A percentile compares a stretch with the other conserved stretches of the same genome.
Evolutionary conservation across 2,329 filamentous ascomycete genomes (phyloP).

Genomic region (Ophiocordyceps camponoti-saundersi): DNA sequence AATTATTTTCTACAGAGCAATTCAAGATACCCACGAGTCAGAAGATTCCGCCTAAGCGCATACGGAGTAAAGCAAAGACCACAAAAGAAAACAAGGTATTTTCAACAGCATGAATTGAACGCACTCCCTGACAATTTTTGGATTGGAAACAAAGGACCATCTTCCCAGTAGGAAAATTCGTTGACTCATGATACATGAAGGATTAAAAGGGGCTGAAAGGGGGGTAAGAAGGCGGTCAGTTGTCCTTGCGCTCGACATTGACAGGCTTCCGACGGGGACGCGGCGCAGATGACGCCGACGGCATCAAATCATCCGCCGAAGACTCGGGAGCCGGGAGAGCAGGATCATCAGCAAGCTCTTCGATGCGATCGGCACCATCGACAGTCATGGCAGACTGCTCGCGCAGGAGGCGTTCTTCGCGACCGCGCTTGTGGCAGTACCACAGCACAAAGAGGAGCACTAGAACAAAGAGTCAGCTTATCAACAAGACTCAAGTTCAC

Average conservation of each 20-base stretch:
- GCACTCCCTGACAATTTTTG: too few relatives aligned
- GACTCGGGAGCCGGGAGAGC: slow-evolving; percentile 18
- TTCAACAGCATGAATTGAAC: too few relatives aligned
- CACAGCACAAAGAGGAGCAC: slow-evolving; percentile 88
- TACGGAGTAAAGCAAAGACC: too few relatives aligned
- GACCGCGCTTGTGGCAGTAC: slow-evolving; percentile 95
- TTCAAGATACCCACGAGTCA: slow-evolving; percentile 7
- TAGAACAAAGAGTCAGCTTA: too few relatives aligned
- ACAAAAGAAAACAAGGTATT: too few relatives aligned
- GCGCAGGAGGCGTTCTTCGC: slow-evolving; percentile 61
- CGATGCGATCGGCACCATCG: slow-evolving; percentile 23
- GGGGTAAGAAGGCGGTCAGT: background rate
- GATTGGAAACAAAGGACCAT: too few relatives aligned
- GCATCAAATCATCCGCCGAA: background rate
- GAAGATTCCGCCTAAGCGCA: too few relatives aligned
- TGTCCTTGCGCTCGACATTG: background rate
- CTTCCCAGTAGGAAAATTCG: too few relatives aligned
- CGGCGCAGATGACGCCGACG: background rate
- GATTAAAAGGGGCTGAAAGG: background rate
- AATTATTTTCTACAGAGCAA: background rate
- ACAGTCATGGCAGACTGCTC: slow-evolving; percentile 24
- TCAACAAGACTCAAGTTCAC: background rate
- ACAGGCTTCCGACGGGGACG: background rate
- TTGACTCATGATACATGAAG: background rate
- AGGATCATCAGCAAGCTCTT: slow-evolving; percentile 33